Percentiles rank a stretch among this genome's conserved stretches.
Conservation (phyloP, 345 rosid species). For the Triadica sebifera region DNA sequence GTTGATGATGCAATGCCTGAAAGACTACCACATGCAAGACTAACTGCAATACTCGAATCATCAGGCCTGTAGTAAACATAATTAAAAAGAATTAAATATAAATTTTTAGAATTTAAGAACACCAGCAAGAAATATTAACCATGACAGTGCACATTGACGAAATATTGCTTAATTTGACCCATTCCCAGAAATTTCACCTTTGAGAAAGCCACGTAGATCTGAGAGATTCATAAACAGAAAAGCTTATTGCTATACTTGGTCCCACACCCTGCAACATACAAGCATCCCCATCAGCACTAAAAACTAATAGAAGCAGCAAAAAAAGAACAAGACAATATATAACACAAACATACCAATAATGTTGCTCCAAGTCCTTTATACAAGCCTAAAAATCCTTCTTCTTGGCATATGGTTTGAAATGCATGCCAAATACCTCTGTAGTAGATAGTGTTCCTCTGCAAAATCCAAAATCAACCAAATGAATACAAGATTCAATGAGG, state of each 20-base stretch:
- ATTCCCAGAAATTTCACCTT: conserved; percentile 46
- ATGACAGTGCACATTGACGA: neutral
- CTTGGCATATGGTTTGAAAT: conserved; percentile 60
- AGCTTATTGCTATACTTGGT: conserved; percentile 87
- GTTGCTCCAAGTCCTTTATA: conserved; percentile 96
- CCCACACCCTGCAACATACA: conserved; percentile 71
- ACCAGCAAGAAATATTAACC: neutral
- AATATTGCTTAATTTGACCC: conserved; percentile 7
- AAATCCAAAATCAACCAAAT: conserved; percentile 10
- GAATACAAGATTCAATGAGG: neutral
- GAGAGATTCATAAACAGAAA: conserved; percentile 80
- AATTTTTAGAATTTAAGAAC: neutral
- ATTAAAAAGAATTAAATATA: neutral
- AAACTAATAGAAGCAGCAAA: neutral
- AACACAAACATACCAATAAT: conserved; percentile 52
- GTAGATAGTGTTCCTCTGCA: conserved; percentile 73
- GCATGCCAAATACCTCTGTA: conserved; percentile 84
- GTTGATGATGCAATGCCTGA: conserved; percentile 94
- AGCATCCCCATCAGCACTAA: neutral
- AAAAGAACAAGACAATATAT: neutral
- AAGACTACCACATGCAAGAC: conserved; percentile 89
- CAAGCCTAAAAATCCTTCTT: conserved; percentile 80
- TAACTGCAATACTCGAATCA: conserved; percentile 55
- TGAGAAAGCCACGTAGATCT: conserved; percentile 72
- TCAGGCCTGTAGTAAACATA: conserved; percentile 49